Evolutionary conservation across 345 rosid genomes (phyloP).

Genomic region (Corchorus capsularis): DNA sequence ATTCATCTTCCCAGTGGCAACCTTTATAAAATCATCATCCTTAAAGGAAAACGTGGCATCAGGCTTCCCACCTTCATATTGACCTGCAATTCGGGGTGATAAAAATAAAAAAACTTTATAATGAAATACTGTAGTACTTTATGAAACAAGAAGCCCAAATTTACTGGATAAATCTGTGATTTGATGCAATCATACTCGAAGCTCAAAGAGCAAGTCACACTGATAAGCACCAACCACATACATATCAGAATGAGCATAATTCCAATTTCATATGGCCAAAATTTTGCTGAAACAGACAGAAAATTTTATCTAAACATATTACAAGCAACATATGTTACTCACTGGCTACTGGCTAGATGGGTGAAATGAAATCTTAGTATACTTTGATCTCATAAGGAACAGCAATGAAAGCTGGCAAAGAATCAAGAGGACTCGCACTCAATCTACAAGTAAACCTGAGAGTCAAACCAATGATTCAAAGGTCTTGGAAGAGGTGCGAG

Average conservation of each 20-base stretch:
- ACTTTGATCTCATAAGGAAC: background rate
- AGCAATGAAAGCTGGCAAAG: background rate
- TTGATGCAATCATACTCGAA: background rate
- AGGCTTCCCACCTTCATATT: slow-evolving; percentile 86
- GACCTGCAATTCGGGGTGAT: slow-evolving; percentile 38
- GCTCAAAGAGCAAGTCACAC: no score
- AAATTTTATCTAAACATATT: background rate
- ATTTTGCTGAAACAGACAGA: background rate
- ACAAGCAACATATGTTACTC: background rate
- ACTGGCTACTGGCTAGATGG: background rate
- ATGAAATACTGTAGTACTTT: background rate
- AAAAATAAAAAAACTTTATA: background rate
- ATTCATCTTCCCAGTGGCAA: slow-evolving; percentile 88
- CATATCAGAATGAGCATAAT: background rate
- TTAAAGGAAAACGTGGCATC: slow-evolving; percentile 83
- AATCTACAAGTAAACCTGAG: no score
- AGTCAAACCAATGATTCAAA: no score
- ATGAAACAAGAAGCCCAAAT: background rate
- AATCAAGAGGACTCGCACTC: background rate
- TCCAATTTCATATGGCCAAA: background rate
- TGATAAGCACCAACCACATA: background rate
- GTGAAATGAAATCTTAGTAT: background rate
- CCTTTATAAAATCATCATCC: slow-evolving; percentile 93
- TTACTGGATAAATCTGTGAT: background rate
- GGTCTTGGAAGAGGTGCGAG: no score